These are phyloP conservation scores for Phytophthora foliorum DNA, from an alignment of 352 stramenopile species.

Conservation along the genomic window DNA sequence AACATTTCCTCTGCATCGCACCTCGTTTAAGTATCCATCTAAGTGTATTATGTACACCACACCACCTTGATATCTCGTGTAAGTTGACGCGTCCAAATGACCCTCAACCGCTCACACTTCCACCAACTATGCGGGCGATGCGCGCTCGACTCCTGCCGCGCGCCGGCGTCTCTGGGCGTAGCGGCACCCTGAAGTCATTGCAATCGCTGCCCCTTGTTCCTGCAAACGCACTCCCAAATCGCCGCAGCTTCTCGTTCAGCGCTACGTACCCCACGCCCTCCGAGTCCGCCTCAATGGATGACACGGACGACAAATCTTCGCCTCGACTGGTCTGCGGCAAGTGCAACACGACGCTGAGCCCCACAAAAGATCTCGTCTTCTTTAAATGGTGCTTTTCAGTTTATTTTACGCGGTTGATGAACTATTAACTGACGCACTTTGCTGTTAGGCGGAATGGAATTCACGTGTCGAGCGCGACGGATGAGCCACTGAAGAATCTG, in stretches of 20 bases:
- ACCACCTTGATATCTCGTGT: not conserved
- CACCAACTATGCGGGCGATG: conserved; percentile 26
- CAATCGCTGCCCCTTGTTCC: conserved; percentile 11
- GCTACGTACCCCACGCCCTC: conserved; percentile 66
- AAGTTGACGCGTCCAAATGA: not conserved
- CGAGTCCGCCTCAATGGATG: conserved; percentile 58
- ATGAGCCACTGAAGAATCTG: conserved; percentile 69
- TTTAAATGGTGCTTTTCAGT: conserved; percentile 66
- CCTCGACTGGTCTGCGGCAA: conserved; percentile 76
- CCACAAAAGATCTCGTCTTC: conserved; percentile 77
- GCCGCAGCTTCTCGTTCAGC: conserved; percentile 52
- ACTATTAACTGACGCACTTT: not conserved
- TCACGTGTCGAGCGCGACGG: conserved; percentile 74
- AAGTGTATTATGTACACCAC: conserved; percentile 12
- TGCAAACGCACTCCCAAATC: not conserved
- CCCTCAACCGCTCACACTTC: conserved; percentile 25
- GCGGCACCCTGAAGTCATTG: conserved; percentile 19
- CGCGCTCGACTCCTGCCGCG: conserved; percentile 23
- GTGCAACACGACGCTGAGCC: conserved; percentile 68
- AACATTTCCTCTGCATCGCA: not conserved
- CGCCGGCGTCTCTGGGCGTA: conserved; percentile 9
- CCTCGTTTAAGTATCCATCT: not conserved
- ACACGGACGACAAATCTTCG: conserved; percentile 47
- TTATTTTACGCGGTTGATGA: not conserved
- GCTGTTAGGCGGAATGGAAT: conserved; percentile 66